Percentiles rank a stretch among this genome's conserved stretches.
Conservation (phyloP, 805 yeast species). For the Torulaspora delbrueckii region DNA sequence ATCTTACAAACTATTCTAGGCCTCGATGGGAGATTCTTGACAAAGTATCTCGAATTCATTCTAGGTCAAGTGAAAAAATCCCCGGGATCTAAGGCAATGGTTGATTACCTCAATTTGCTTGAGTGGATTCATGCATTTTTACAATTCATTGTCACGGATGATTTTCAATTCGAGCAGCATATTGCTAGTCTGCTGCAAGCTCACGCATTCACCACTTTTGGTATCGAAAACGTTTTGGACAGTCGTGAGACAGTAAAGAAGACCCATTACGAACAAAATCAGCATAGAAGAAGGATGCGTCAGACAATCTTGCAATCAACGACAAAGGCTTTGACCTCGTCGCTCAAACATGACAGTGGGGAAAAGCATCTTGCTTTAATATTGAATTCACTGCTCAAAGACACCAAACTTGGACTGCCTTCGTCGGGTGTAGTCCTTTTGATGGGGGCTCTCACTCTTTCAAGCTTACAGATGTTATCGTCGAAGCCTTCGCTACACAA, state of each 20-base stretch:
- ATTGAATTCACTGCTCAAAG: constrained; percentile 13
- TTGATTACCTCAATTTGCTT: constrained; percentile 53
- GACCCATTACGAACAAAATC: constrained; percentile 28
- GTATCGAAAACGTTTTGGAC: constrained; percentile 27
- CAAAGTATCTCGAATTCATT: constrained; percentile 40
- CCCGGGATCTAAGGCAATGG: constrained; percentile 45
- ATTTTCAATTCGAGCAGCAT: constrained; percentile 27
- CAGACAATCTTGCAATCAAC: constrained; percentile 34
- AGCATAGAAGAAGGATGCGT: constrained; percentile 41
- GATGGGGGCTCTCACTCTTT: constrained; percentile 37
- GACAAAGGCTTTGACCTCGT: constrained; percentile 22
- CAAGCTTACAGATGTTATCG: constrained; percentile 22
- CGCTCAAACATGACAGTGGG: constrained; percentile 22
- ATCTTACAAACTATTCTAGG: constrained; percentile 39
- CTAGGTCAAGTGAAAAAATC: constrained; percentile 29
- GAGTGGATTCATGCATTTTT: constrained; percentile 49
- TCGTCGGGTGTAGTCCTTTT: constrained; percentile 36
- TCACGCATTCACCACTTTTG: constrained; percentile 32
- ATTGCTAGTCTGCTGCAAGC: constrained; percentile 40
- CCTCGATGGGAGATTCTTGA: constrained; percentile 34
- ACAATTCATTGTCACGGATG: constrained; percentile 18
- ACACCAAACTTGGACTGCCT: constrained; percentile 27
- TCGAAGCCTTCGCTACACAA: constrained; percentile 22
- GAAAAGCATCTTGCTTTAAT: constrained; percentile 9
- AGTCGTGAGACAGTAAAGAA: constrained; percentile 24